Conservation (phyloP, 2,329 filamentous ascomycete genomes). For the Aspergillus sclerotialis region DNA sequence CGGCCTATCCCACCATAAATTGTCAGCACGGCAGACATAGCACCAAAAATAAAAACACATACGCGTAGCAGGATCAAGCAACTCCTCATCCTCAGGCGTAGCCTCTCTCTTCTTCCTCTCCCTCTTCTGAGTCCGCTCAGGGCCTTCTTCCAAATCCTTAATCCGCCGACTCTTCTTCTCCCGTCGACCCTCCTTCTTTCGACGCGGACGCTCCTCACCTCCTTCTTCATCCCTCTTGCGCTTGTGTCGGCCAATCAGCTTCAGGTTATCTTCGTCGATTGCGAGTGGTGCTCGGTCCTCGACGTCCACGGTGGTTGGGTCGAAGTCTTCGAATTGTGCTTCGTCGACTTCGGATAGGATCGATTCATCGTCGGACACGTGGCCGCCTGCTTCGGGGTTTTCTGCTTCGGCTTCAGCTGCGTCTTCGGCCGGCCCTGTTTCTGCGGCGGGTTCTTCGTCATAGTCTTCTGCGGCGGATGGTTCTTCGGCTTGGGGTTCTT, state of each 20-base stretch:
- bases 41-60: constrained; percentile 25
- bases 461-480: too few relatives aligned
- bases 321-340: constrained; percentile 59
- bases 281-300: constrained; percentile 52
- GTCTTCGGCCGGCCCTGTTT: constrained; percentile 18
- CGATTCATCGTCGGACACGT: constrained; percentile 54
- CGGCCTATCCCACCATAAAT: constrained; percentile 45
- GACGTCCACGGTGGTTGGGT: constrained; percentile 54
- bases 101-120: constrained; percentile 46
- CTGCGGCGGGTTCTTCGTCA: too few relatives aligned
- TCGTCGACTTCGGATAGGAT: constrained; percentile 59
- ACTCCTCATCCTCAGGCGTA: constrained; percentile 64
- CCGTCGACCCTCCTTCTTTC: constrained; percentile 50
- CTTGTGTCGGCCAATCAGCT: constrained; percentile 56
- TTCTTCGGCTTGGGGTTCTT: too few relatives aligned
- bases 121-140: constrained; percentile 42
- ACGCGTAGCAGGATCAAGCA: constrained; percentile 77
- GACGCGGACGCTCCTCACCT: constrained; percentile 61
- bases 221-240: constrained; percentile 56
- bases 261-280: constrained; percentile 57
- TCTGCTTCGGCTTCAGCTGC: constrained; percentile 12
- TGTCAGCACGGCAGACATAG: constrained; percentile 1
- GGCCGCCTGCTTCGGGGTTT: constrained; percentile 29
- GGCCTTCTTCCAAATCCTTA: constrained; percentile 57
- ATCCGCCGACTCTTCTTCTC: constrained; percentile 62